Base-by-base conservation (phyloP, 768 basidiomycete genomes). In the Cystobasidiopsis lactophilus region DNA sequence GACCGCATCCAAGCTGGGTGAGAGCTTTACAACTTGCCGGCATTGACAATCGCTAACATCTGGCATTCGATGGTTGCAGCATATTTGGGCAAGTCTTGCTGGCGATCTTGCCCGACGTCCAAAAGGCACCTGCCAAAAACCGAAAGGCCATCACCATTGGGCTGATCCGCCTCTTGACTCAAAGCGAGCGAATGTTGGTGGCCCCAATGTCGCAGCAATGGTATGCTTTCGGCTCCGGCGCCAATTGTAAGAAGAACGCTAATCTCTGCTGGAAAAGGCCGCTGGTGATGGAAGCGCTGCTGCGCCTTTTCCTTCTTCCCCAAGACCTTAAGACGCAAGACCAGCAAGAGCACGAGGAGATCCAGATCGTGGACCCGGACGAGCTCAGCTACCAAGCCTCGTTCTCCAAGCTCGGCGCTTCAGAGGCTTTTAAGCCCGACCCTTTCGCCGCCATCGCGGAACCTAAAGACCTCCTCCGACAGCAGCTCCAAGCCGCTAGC, bases 331-430 rank as follows among this genome's bases (percentile, higher is more conserved):
- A 66, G 55, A 66, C 58, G 3, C 57, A 60, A 29, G 57, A 53
- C 1, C 61, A 54, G 4, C 58, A 56, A 0, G 67, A 61, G 3
- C n/a, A n/a, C n/a, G 70, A 77, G n/a, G 75, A 77, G 44, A 65
- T 71, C 7, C 69, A 75, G 41, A 69, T 71, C 0, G 76, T 93
- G 43, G 91, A 95, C 64, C 78, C 77, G 56, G 91, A 95, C 63
- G 89, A 95, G 63, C 80, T 80, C 5, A 84, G 86, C 1, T 95
- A 95, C 67, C 93, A 96, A 63, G 84, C 85, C 0, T 82, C 85
- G 3, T 96, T 89, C 69, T 86, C 86, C 49, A 76, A 81, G 33
- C 73, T 95, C 18, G 89, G 86, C 0, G 83, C 91, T 1, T 79
- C 80, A 1, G 81, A 83, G 56, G 50, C 54, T 29, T 55, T 54